Evolutionary conservation across 169 alveolate genomes (phyloP).

Genomic region (Besnoitia besnoiti): DNA sequence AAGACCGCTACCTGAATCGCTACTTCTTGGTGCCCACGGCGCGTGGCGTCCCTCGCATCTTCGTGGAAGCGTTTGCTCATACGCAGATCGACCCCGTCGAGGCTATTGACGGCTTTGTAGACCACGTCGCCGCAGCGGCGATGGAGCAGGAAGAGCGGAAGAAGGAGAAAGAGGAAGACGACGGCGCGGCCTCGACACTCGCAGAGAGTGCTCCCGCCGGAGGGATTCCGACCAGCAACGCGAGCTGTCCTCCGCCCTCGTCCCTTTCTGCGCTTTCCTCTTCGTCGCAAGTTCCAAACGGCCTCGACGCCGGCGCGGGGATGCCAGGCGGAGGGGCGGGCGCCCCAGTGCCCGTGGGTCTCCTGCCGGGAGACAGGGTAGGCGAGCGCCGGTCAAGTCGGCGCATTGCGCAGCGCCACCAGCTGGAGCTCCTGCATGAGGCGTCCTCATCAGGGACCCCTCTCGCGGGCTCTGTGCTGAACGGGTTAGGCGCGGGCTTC

Average conservation of each 20-base stretch:
- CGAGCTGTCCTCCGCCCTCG: background rate
- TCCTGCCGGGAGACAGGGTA: background rate
- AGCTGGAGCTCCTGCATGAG: conserved; percentile 24
- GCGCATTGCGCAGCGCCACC: conserved; percentile 45
- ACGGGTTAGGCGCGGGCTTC: background rate
- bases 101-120: background rate
- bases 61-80: conserved; percentile 41
- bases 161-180: background rate
- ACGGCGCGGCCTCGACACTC: background rate
- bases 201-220: no score
- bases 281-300: background rate
- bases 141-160: background rate
- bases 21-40: conserved; percentile 37
- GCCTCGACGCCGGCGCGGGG: background rate
- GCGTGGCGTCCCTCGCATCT: conserved; percentile 50
- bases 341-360: background rate
- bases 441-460: background rate
- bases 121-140: background rate
- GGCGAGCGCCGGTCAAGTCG: conserved; percentile 27
- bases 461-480: background rate
- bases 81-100: conserved; percentile 27
- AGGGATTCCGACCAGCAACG: no score
- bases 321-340: background rate
- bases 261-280: background rate
- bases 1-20: conserved; percentile 49